Evolutionary conservation across 1,284 basidiomycete genomes (phyloP), one percentile per base, ranked within the genome.

Genomic region (Phlebopus sp.): DNA sequence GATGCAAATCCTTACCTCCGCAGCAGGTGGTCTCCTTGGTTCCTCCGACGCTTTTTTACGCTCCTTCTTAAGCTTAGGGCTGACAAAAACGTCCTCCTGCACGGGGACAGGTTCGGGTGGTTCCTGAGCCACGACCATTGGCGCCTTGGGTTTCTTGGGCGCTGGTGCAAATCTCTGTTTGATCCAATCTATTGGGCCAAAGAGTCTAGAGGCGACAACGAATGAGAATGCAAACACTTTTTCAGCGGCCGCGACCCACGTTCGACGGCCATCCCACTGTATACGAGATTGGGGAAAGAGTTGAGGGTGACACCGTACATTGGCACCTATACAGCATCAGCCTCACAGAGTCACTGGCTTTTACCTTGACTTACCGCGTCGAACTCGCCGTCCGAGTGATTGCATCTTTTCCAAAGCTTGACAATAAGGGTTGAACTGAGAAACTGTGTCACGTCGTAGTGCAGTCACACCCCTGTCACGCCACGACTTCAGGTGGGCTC

Each of bases 151-250:
- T 51, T 85, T 67, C 45, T 59, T 67, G 21, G 64, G 54, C 13
- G 56, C 55, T 1, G 82, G 78, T 2, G 68, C 67, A 5, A 90
- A 67, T 44, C 77, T 78, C 43, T 83, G 76, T 51, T 74, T 74
- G 7, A 90, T 59, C 86, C 86, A 89, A 9, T 74, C 68, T 40
- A 88, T 57, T 9, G 85, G 83, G 52, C 74, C 79, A 58, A 75
- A 67, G 40, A 68, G 69, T 47, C 72, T 75, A 15, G 68, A 7
- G 17, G 14, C 23, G 15, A 23, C 9, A 11, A 35, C 36, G 11
- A 37, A 55, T 47, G 29, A 50, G 51, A 6, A 32, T 4, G 47
- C 34, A 40, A 27, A 31, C 4, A 27, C 15, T 21, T 19, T 17
- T 37, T 46, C 15, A 39, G 30, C 40, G 48, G 46, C 31, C 1